Conservation (phyloP, 2,329 filamentous ascomycete genomes). For the Pseudogymnoascus sp. region DNA sequence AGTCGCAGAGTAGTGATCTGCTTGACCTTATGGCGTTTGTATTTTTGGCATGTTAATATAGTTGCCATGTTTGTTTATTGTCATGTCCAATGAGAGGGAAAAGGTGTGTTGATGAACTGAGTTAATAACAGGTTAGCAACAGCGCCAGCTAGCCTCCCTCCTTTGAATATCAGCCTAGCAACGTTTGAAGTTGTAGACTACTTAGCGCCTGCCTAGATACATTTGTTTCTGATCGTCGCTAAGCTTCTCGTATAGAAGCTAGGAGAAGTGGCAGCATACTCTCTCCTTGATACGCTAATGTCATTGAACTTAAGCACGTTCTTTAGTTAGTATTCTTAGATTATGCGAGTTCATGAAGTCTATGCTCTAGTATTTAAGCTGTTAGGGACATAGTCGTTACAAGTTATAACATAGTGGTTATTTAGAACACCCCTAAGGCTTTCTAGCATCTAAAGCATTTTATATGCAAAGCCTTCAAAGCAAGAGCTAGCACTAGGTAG, state of each 20-base stretch:
- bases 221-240: neutral
- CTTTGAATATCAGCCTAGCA: neutral
- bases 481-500: neutral
- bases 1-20: too few species aligned
- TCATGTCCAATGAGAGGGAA: too few species aligned
- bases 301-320: neutral
- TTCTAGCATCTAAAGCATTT: neutral
- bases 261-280: neutral
- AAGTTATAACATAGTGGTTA: neutral
- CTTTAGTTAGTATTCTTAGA: neutral
- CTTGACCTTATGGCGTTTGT: too few species aligned
- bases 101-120: too few species aligned
- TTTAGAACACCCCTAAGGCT: neutral
- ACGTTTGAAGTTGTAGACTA: neutral
- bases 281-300: neutral
- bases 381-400: neutral
- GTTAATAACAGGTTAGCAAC: too few species aligned
- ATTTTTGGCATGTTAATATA: too few species aligned
- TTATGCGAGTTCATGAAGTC: neutral
- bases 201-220: neutral
- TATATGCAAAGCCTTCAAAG: neutral
- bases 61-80: too few species aligned
- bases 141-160: neutral
- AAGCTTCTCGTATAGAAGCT: neutral
- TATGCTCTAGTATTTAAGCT: neutral